Evolutionary conservation across 306 rosid genomes (phyloP).

Genomic region (Crotalaria pallida): DNA sequence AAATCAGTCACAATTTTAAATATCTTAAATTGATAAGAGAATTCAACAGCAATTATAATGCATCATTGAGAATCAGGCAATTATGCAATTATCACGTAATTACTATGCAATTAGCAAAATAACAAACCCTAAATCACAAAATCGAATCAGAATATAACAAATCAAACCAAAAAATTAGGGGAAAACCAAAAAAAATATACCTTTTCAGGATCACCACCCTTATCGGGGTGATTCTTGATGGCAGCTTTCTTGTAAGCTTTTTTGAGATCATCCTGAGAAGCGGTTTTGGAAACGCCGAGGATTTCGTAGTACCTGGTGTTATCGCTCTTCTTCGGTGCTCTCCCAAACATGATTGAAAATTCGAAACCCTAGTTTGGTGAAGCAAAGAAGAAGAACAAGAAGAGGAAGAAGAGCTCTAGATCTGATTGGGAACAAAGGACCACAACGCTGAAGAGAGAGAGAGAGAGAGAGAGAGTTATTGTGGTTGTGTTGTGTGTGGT

Average conservation of each 20-base stretch:
- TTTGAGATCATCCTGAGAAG: slow-evolving; percentile 74
- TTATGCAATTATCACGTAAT: no score
- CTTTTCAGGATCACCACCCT: slow-evolving; percentile 95
- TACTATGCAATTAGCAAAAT: no score
- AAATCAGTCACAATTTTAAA: background rate
- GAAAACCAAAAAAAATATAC: slow-evolving; percentile 5
- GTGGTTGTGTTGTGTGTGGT: no score
- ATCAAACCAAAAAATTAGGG: background rate
- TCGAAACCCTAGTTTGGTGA: background rate
- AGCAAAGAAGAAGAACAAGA: background rate
- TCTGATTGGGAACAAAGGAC: background rate
- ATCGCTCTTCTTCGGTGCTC: slow-evolving; percentile 70
- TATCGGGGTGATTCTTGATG: slow-evolving; percentile 83
- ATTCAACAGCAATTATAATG: background rate
- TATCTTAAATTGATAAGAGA: background rate
- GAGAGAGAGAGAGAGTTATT: no score
- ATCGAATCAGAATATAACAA: background rate
- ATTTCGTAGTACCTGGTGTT: slow-evolving; percentile 67
- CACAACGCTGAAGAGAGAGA: background rate
- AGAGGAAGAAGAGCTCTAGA: background rate
- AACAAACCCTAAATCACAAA: background rate
- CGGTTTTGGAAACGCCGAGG: slow-evolving; percentile 67
- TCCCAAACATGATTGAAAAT: slow-evolving; percentile 62
- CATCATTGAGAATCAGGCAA: background rate
- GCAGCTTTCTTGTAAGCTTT: slow-evolving; percentile 91